Evolutionary conservation across 805 yeast species (phyloP).

Genomic region (Saturnispora zaruensis): DNA sequence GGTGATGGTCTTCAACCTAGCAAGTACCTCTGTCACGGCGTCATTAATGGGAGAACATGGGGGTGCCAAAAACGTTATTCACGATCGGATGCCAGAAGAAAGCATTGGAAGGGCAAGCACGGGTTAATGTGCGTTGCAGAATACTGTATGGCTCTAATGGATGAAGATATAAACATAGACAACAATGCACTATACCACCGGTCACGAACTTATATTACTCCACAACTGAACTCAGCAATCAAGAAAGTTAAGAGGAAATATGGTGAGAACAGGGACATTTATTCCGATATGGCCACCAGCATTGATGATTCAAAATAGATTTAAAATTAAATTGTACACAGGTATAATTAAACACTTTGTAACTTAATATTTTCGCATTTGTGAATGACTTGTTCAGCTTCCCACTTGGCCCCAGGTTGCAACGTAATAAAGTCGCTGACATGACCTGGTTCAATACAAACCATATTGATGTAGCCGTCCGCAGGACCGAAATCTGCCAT

Average conservation of each 20-base stretch:
- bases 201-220: neutral
- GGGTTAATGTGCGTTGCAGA: slow-evolving; percentile 3
- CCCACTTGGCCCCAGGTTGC: slow-evolving; percentile 69
- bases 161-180: neutral
- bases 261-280: neutral
- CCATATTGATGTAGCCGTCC: slow-evolving; percentile 74
- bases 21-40: neutral
- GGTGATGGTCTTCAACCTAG: neutral
- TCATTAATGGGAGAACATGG: slow-evolving; percentile 1
- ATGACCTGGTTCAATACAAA: slow-evolving; percentile 91
- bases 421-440: slow-evolving; percentile 62
- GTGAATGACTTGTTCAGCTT: slow-evolving; percentile 53
- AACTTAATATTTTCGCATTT: slow-evolving; percentile 39
- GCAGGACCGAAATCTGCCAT: slow-evolving; percentile 90
- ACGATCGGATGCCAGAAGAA: slow-evolving; percentile 4
- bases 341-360: slow-evolving; percentile 8
- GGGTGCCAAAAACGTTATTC: slow-evolving; percentile 6
- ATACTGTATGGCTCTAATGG: slow-evolving; percentile 1
- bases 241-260: neutral
- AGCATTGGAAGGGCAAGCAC: slow-evolving; percentile 9
- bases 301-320: neutral
- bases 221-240: neutral
- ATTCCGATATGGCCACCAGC: neutral
- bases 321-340: neutral
- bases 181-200: neutral